Conservation (phyloP, 1,139 yeast genomes). For the Yamadazyma taylorii region DNA sequence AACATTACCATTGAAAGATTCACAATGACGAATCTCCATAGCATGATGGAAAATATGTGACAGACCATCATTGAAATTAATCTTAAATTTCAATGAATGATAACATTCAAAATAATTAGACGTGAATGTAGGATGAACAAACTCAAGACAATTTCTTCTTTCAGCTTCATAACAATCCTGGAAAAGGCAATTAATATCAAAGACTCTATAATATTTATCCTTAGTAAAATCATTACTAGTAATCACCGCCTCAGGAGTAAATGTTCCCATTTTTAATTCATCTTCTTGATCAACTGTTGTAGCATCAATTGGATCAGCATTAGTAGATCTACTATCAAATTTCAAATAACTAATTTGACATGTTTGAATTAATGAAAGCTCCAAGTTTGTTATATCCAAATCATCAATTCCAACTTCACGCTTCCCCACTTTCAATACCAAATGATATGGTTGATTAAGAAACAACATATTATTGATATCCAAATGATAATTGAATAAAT, state of each 20-base stretch:
- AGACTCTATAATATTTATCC: slow-evolving; percentile 1
- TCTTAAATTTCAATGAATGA: neutral
- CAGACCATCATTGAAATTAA: slow-evolving; percentile 2
- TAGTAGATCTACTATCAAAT: slow-evolving; percentile 1
- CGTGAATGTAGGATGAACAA: slow-evolving; percentile 2
- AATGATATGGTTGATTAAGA: neutral
- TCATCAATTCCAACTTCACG: slow-evolving; percentile 1
- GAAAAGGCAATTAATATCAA: neutral
- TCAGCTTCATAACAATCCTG: slow-evolving; percentile 2
- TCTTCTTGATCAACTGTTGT: neutral
- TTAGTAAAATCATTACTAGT: neutral
- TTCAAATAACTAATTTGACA: slow-evolving; percentile 2
- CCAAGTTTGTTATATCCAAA: neutral
- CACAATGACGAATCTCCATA: slow-evolving; percentile 1
- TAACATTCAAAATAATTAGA: slow-evolving; percentile 1
- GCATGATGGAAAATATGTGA: neutral
- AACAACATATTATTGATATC: slow-evolving; percentile 2
- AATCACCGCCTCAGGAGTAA: neutral
- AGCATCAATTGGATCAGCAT: neutral
- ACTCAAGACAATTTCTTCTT: slow-evolving; percentile 1
- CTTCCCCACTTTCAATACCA: slow-evolving; percentile 1
- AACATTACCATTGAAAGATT: slow-evolving; percentile 1
- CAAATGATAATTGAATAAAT: slow-evolving; percentile 1
- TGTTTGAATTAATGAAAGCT: neutral
- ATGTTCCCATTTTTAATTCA: neutral